Evolutionary conservation across 352 stramenopile genomes (phyloP).

Genomic region (Phytophthora pini): DNA sequence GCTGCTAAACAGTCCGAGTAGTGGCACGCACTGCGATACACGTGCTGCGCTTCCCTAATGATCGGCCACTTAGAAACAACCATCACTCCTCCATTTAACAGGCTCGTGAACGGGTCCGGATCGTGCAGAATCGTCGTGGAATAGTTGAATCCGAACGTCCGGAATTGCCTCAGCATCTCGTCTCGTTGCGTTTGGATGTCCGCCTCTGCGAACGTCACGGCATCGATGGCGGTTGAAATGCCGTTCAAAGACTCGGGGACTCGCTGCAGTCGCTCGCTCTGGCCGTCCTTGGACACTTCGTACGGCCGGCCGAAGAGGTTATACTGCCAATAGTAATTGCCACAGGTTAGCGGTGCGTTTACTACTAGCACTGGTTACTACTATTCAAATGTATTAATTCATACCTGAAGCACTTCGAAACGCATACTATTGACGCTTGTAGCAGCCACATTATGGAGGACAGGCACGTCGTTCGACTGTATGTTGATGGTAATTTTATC

Average conservation of each 20-base stretch:
- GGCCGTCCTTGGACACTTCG: conserved; percentile 76
- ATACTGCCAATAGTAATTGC: conserved; percentile 52
- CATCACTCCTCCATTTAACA: conserved; percentile 82
- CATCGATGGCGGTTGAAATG: conserved; percentile 64
- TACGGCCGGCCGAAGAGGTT: conserved; percentile 81
- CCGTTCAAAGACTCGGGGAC: conserved; percentile 59
- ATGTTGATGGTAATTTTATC: conserved; percentile 8
- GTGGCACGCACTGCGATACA: conserved; percentile 79
- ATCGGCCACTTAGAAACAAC: conserved; percentile 88
- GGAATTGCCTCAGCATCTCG: conserved; percentile 71
- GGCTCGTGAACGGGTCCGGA: conserved; percentile 80
- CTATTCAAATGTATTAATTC: not conserved
- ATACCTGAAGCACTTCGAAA: conserved; percentile 70
- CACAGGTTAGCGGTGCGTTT: not conserved
- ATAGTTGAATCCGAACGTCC: conserved; percentile 57
- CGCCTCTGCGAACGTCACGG: conserved; percentile 81
- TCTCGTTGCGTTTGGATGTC: conserved; percentile 59
- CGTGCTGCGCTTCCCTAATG: conserved; percentile 75
- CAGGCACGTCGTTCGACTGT: conserved; percentile 3
- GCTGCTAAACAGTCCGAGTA: conserved; percentile 86
- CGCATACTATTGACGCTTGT: conserved; percentile 32
- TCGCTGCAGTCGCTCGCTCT: conserved; percentile 64
- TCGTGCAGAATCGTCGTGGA: conserved; percentile 77
- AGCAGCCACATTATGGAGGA: conserved; percentile 2
- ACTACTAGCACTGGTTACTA: not conserved